Evolutionary conservation across 148 eudicot genomes (phyloP).

Genomic region (Diospyros lotus): DNA sequence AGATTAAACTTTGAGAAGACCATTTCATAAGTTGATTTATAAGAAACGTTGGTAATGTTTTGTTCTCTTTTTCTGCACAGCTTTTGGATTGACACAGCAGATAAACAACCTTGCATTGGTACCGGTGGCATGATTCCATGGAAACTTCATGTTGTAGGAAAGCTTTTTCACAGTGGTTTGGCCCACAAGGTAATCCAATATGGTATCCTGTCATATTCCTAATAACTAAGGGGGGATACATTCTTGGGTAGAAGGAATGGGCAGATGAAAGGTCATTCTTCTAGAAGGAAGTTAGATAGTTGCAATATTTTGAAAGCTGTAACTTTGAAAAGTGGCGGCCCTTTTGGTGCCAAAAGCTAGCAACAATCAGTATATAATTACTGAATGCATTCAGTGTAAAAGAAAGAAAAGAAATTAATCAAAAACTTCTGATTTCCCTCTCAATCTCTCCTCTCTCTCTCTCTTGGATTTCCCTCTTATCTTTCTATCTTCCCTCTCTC

Average conservation of each 20-base stretch:
- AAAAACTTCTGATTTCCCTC: no score
- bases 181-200: conserved; percentile 69
- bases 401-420: not conserved
- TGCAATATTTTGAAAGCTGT: no score
- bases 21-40: conserved; percentile 1
- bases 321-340: not conserved
- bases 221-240: no score
- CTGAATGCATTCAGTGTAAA: not conserved
- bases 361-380: no score
- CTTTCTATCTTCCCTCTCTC: not conserved
- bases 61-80: conserved; percentile 31
- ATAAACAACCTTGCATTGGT: conserved; percentile 99
- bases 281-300: no score
- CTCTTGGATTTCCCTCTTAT: no score
- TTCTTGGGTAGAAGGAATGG: no score
- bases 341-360: no score
- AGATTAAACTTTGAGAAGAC: not conserved
- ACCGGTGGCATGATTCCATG: conserved; percentile 96
- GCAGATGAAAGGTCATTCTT: not conserved
- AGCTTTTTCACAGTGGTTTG: conserved; percentile 97
- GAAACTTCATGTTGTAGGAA: conserved; percentile 78
- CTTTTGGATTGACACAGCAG: conserved; percentile 98
- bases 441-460: no score
- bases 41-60: not conserved
- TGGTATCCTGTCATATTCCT: no score